phyloP scores from a whole-genome alignment of 495 filamentous ascomycete genomes.

The Aspergillus conjunctus region DNA sequence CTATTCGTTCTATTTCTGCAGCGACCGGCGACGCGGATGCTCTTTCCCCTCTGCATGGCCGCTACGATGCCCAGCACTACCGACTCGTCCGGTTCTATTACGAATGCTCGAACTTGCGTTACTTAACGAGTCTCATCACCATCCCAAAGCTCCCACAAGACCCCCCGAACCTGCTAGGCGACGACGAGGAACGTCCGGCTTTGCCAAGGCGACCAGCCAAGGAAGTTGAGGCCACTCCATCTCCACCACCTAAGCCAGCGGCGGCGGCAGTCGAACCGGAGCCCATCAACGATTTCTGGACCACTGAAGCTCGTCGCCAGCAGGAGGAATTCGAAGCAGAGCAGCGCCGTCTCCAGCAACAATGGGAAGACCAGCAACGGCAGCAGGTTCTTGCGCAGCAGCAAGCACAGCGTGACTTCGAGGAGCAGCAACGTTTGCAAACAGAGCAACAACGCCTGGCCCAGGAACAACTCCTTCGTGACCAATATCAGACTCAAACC shows the following conservation, averaged over 20 bases:
- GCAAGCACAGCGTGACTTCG: slow-evolving; percentile 88
- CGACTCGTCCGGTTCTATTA: slow-evolving; percentile 97
- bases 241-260: slow-evolving; percentile 66
- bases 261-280: slow-evolving; percentile 76
- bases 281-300: slow-evolving; percentile 97
- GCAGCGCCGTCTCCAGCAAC: slow-evolving; percentile 81
- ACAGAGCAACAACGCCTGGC: slow-evolving; percentile 87
- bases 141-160: slow-evolving; percentile 95
- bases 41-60: slow-evolving; percentile 79
- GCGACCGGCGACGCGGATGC: slow-evolving; percentile 94
- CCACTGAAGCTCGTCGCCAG: slow-evolving; percentile 83
- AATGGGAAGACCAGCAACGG: slow-evolving; percentile 72
- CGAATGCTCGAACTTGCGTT: slow-evolving; percentile 95
- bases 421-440: slow-evolving; percentile 87
- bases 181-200: slow-evolving; percentile 80
- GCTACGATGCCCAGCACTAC: slow-evolving; percentile 95
- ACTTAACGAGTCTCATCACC: slow-evolving; percentile 93
- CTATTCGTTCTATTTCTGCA: slow-evolving; percentile 29
- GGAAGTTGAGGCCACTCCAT: slow-evolving; percentile 58
- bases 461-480: slow-evolving; percentile 82
- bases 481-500: slow-evolving; percentile 88
- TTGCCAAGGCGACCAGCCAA: slow-evolving; percentile 77
- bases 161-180: slow-evolving; percentile 81
- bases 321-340: slow-evolving; percentile 94
- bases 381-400: slow-evolving; percentile 79